Evolutionary conservation across 768 basidiomycete genomes (phyloP), one percentile per base, ranked within the genome.

Genomic region (Termitomyces sp.): DNA sequence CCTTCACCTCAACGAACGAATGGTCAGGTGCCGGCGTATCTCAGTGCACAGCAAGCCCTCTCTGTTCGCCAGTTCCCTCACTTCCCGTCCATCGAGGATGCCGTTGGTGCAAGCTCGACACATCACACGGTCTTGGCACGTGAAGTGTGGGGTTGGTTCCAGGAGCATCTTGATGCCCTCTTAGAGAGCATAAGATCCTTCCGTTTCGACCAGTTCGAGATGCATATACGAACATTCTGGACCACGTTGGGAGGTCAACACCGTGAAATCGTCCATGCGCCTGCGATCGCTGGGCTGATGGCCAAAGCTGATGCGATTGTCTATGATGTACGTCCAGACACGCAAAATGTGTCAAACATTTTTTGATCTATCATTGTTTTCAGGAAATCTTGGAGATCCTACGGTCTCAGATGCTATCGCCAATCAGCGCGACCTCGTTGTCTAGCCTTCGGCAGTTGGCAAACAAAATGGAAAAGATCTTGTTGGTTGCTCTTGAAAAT

Each of bases 61-160:
- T 91, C 89, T 46, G 89, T 94, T 61, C 87, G 89, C 61, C 87
- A 88, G 58, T 78, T 92, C 67, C 81, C 88, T 0, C 86, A 88
- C 66, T 95, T 94, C 75, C 93, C 93, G 3, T 86, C 85, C 51
- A 91, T 94, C 64, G 92, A 92, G 63, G 92, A 94, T 74, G 91
- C 91, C 25, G 83, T 93, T 43, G 88, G 87, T 52, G 79, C 84
- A 32, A 87, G 79, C 68, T 88, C 89, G 11, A 83, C 87, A n/a
- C 91, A 50, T 79, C 90, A 34, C 88, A 94, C 66, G 84, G 86
- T 92, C 25, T 87, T 88, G 62, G 93, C 91, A 34, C 85, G 90
- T 66, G 91, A 92, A 72, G 90, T 93, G 6, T 96, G 94, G 94
- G 83, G 80, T 36, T 92, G 91, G 88, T 96, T 96, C 80, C 89